These are phyloP conservation scores for Pseudogymnoascus sp. DNA, from an alignment of 2,329 filamentous ascomycete species.

Conservation along the genomic window DNA sequence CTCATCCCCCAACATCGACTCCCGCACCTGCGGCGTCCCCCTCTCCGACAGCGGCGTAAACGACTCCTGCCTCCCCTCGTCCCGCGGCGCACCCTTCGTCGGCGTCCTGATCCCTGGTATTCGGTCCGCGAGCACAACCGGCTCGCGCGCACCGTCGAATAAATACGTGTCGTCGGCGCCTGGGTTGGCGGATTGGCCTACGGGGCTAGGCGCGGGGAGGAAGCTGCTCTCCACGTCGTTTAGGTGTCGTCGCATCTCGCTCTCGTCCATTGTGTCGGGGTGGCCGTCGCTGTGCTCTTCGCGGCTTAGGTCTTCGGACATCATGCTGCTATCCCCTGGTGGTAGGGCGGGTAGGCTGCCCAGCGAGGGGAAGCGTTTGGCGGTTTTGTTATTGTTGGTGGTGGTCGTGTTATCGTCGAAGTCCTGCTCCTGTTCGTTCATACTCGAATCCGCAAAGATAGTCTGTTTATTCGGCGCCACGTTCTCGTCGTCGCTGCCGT, in stretches of 20 bases:
- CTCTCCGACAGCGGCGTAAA: background rate
- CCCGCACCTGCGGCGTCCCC: background rate
- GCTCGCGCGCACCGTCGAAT: constrained; percentile 40
- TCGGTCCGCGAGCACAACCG: constrained; percentile 16
- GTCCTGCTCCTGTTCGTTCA: background rate
- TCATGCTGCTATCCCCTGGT: constrained; percentile 23
- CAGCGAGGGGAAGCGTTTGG: background rate
- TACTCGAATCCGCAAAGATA: background rate
- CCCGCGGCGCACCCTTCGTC: background rate
- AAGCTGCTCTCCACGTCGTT: constrained; percentile 61
- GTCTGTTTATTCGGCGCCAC: background rate
- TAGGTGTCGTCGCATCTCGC: constrained; percentile 38
- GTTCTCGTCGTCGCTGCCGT: background rate
- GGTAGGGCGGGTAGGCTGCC: constrained; percentile 9
- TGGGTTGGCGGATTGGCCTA: constrained; percentile 35
- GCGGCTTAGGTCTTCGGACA: constrained; percentile 21
- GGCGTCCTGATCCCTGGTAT: background rate
- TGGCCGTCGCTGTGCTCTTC: constrained; percentile 19
- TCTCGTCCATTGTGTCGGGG: constrained; percentile 25
- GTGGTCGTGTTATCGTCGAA: background rate
- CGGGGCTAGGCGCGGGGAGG: constrained; percentile 48
- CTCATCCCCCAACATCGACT: constrained; percentile 1
- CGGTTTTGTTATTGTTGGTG: background rate
- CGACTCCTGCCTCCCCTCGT: background rate
- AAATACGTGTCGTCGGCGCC: constrained; percentile 52